These are phyloP conservation scores for Stemphylium vesicarium DNA, from an alignment of 2,329 filamentous ascomycete species.

Conservation along the genomic window DNA sequence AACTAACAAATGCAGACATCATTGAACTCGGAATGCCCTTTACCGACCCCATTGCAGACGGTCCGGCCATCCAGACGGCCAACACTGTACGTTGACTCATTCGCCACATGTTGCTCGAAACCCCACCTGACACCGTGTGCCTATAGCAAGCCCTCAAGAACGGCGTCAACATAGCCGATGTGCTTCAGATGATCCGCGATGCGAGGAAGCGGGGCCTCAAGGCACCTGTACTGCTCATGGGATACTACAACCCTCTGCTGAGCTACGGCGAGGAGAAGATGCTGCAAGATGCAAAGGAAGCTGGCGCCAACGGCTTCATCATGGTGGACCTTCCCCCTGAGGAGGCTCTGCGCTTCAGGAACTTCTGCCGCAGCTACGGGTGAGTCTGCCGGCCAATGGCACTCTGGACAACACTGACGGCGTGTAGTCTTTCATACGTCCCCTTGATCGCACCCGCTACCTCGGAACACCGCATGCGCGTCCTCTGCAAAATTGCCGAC, in stretches of 20 bases:
- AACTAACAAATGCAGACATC: slow-evolving; percentile 66
- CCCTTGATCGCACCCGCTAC: slow-evolving; percentile 96
- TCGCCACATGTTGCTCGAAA: slow-evolving; percentile 21
- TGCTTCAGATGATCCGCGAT: slow-evolving; percentile 82
- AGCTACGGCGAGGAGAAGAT: slow-evolving; percentile 93
- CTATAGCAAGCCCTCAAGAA: slow-evolving; percentile 75
- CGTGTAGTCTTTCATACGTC: slow-evolving; percentile 80
- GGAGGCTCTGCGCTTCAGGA: slow-evolving; percentile 91
- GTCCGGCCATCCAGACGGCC: slow-evolving; percentile 92
- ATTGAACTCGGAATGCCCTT: slow-evolving; percentile 97
- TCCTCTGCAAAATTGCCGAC: slow-evolving; percentile 94
- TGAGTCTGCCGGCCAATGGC: slow-evolving; percentile 51
- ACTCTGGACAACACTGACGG: slow-evolving; percentile 16
- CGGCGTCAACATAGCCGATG: slow-evolving; percentile 81
- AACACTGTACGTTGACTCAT: slow-evolving; percentile 71
- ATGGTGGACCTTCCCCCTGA: slow-evolving; percentile 94
- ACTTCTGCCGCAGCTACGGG: slow-evolving; percentile 79
- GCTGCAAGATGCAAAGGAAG: slow-evolving; percentile 80
- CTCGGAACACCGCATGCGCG: slow-evolving; percentile 89
- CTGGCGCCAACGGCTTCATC: slow-evolving; percentile 94
- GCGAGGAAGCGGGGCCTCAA: slow-evolving; percentile 78
- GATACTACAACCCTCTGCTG: slow-evolving; percentile 96
- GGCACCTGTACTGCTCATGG: slow-evolving; percentile 91
- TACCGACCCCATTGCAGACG: slow-evolving; percentile 97
- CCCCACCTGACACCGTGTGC: slow-evolving; percentile 20